Base-by-base conservation (phyloP, 805 yeast species). In the Cyberlindnera meyerae region DNA sequence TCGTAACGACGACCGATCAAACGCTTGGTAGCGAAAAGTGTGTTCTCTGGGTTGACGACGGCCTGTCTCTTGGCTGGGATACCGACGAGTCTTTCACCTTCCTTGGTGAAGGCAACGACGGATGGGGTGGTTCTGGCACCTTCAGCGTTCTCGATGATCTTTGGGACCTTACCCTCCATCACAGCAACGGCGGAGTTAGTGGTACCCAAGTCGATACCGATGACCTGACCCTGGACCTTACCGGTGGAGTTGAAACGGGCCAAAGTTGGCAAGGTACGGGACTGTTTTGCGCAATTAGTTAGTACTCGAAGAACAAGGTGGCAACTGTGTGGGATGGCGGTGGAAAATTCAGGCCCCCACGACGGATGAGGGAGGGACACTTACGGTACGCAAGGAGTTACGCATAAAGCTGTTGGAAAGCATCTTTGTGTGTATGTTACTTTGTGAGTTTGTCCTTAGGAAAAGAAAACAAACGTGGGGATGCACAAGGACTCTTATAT, bases 161-260 rank as follows among this genome's bases (percentile, higher is more conserved):
- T 76, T 62, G 81, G 79, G 34, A 81, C 65, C 27, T 54, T 54
- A 51, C 58, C 58, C 42, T 54, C 59, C 59, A 54, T 54, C 33
- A 54, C 34, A 39, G 94, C 93, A 32, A 83, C 90, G n/a, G 93
- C 94, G 37, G 90, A 82, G 65, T 84, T 84, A 36, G 95, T 84
- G 36, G 95, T 84, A 40, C 95, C 95, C 47, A 84, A 65, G 61
- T 84, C 95, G 48, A 84, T 83, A 53, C 95, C 95, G 39, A 82
- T 76, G 12, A 82, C 87, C 48, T 52, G 58, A 34, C 60, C 60
- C 49, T 55, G 60, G 47, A 71, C 73, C 58, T 71, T 71, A 45
- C 66, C 68, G 43, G 62, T 60, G 39, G 74, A 66, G 65, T 70
- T 70, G 65, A 60, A 68, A 49, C 74, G 70, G 43, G 63, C 56